Evolutionary conservation across 257 asterid genomes (phyloP).

Genomic region (Lantana camara): DNA sequence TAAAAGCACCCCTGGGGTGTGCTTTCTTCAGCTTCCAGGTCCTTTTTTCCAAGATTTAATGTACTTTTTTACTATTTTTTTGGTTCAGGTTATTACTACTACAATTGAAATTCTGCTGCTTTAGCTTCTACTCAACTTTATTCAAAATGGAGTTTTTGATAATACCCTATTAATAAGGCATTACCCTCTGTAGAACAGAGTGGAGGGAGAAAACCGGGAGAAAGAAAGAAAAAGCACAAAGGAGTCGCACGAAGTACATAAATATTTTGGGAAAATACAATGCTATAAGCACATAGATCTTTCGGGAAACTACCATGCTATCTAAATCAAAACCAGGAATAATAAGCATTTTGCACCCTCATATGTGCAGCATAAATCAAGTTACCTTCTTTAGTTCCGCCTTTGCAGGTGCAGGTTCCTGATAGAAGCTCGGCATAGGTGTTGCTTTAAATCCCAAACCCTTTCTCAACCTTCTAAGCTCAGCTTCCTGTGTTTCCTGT

Average conservation of each 20-base stretch:
- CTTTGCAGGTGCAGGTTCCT: slow-evolving; percentile 94
- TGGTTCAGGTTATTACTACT: too few species aligned
- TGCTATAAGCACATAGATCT: background rate
- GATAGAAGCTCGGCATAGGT: slow-evolving; percentile 97
- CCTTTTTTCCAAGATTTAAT: too few species aligned
- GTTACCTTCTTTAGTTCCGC: slow-evolving; percentile 87
- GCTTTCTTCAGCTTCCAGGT: too few species aligned
- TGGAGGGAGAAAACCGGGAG: too few species aligned
- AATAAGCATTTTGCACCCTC: slow-evolving; percentile 7
- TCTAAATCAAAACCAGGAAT: background rate
- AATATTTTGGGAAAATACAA: too few species aligned
- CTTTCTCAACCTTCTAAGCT: slow-evolving; percentile 76
- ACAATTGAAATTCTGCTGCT: too few species aligned
- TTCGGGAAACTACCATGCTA: background rate
- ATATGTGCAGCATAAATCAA: slow-evolving; percentile 8
- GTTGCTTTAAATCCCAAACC: slow-evolving; percentile 89
- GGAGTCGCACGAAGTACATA: background rate
- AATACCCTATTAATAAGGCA: too few species aligned
- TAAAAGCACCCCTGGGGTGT: too few species aligned
- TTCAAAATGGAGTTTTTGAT: too few species aligned
- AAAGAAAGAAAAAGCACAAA: background rate
- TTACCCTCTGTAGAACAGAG: too few species aligned
- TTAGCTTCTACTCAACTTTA: too few species aligned
- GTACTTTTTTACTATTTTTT: too few species aligned
- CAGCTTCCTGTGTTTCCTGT: slow-evolving; percentile 94